Evolutionary conservation across 768 basidiomycete species (phyloP), one percentile per base, ranked within the genome.

Genomic region (Trametes gibbosa): DNA sequence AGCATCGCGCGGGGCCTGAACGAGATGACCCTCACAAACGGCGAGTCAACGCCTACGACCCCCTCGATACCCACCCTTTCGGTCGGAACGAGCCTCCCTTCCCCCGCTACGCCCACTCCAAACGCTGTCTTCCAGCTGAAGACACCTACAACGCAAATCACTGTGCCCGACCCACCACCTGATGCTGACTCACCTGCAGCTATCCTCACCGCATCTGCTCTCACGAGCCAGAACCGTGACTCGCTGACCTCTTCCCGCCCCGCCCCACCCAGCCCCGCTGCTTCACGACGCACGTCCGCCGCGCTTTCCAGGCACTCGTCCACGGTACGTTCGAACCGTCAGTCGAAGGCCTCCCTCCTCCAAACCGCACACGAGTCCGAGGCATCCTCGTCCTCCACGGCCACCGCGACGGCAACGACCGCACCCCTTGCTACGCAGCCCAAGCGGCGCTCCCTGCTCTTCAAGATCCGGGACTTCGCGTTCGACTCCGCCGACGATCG

Each of bases 201-300:
- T 34, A 25, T 59, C 25, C 59, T 60, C 27, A 29, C 65, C 35
- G 70, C 70, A 27, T 64, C 68, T 37, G 69, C 74, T 32, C 68
- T 71, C 16, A 68, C 73, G 19, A 73, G 69, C 46, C 73, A 17
- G 67, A 50, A 66, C 41, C 68, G 67, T 50, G 62, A 66, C 41
- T 76, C 71, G 50, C 80, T 75, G 61, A 75, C 75, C 0, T 78
- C 80, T 13, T 78, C 78, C 0, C 82, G 85, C 5, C 84, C 84
- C 34, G 85, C 85, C 0, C 85, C 86, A 0, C 81, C 81, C 4
- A 86, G 84, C 1, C 85, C 85, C 16, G 81, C 76, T 0, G 56
- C 76, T 5, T 83, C 83, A 0, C 78, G 83, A 35, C 75, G 79
- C 24, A 63, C 75, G 5, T 78, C 77, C 17, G 66, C 66, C 59